These are phyloP conservation scores for Bocquillonia castaneifolia DNA, from an alignment of 441 rosid species.

Conservation along the genomic window DNA sequence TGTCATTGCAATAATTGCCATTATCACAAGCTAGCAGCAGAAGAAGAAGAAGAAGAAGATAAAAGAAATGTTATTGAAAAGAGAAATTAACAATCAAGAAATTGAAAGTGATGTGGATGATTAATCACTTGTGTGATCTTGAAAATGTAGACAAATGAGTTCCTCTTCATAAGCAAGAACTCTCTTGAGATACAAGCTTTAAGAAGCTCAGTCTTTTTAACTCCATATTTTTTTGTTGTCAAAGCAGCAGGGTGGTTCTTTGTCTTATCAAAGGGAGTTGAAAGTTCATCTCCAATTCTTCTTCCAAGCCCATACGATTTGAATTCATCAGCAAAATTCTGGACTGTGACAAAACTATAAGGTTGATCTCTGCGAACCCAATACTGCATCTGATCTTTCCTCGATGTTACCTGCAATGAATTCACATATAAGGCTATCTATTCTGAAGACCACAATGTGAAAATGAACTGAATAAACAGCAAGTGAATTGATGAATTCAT, in stretches of 20 bases:
- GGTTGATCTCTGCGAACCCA: conserved; percentile 56
- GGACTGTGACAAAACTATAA: conserved; percentile 55
- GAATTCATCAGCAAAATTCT: conserved; percentile 67
- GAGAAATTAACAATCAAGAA: neutral
- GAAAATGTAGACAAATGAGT: conserved; percentile 79
- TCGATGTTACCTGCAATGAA: conserved; percentile 76
- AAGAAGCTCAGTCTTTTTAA: conserved; percentile 49
- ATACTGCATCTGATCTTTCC: conserved; percentile 82
- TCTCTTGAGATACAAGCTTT: conserved; percentile 71
- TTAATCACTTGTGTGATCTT: conserved; percentile 65
- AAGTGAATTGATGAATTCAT: no score
- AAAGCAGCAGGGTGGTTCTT: conserved; percentile 79
- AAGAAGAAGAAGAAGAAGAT: neutral
- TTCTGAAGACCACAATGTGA: no score
- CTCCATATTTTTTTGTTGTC: conserved; percentile 56
- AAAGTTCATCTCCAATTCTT: conserved; percentile 50
- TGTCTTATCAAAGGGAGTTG: conserved; percentile 49
- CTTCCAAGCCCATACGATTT: conserved; percentile 63
- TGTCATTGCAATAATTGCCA: conserved; percentile 46
- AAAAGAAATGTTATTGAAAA: neutral
- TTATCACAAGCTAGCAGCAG: no score
- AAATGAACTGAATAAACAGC: no score
- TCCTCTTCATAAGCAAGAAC: conserved; percentile 73
- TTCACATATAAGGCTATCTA: neutral
- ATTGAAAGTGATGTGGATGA: neutral